These are phyloP conservation scores for Tetrahymena borealis DNA, from an alignment of 73 alveolate genomes.

Conservation along the genomic window DNA sequence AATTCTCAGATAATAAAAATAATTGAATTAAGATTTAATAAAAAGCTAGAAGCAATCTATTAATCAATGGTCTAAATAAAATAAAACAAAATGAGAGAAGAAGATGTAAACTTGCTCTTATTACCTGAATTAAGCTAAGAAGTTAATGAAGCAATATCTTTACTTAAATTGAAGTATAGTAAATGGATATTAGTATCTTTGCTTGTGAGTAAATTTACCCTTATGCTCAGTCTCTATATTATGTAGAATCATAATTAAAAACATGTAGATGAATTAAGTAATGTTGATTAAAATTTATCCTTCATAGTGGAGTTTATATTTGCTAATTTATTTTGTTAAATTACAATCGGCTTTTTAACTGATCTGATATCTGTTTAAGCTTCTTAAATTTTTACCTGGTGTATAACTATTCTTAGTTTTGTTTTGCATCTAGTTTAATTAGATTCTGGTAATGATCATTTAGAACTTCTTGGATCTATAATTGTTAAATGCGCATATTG, in stretches of 20 bases:
- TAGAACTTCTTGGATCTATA: background rate
- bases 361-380: background rate
- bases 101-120: background rate
- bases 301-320: background rate
- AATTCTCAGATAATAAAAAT: too few relatives aligned
- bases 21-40: background rate
- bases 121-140: background rate
- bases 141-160: background rate
- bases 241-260: background rate
- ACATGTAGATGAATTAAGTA: too few relatives aligned
- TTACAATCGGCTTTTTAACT: background rate
- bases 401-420: background rate
- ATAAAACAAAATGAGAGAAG: background rate
- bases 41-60: too few relatives aligned
- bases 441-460: background rate
- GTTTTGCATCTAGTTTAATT: background rate
- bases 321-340: background rate
- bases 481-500: background rate
- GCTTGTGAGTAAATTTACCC: background rate
- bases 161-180: background rate
- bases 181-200: background rate
- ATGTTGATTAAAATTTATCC: background rate
- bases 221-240: background rate
- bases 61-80: background rate
- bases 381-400: background rate